Evolutionary conservation across 75 land plant genomes (phyloP).

Genomic region (Cunninghamia lanceolata): DNA sequence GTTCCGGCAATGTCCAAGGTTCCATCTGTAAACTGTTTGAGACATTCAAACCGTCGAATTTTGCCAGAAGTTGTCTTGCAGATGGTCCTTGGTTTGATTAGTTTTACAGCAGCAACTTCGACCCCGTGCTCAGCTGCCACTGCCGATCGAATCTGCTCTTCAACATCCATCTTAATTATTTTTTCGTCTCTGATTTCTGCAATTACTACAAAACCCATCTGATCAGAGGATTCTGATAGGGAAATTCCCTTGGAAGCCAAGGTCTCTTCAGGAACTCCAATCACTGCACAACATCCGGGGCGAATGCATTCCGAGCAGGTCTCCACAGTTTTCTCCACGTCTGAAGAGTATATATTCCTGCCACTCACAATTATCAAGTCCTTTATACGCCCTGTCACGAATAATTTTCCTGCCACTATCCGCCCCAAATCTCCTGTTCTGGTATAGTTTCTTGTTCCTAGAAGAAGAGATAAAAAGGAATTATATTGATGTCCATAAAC

Average conservation of each 20-base stretch:
- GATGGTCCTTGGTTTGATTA: slow-evolving; percentile 56
- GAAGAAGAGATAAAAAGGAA: background rate
- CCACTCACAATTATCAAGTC: slow-evolving; percentile 58
- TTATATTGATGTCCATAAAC: background rate
- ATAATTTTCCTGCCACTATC: slow-evolving; percentile 42
- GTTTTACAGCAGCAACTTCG: slow-evolving; percentile 36
- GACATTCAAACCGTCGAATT: slow-evolving; percentile 53
- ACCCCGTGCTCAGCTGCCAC: slow-evolving; percentile 63
- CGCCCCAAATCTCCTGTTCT: slow-evolving; percentile 57
- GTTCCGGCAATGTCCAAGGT: slow-evolving; percentile 24
- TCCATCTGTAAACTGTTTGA: slow-evolving; percentile 47
- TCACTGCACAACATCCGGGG: slow-evolving; percentile 64
- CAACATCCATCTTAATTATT: slow-evolving; percentile 18
- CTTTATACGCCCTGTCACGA: slow-evolving; percentile 59
- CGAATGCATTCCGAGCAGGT: slow-evolving; percentile 34
- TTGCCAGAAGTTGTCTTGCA: slow-evolving; percentile 63
- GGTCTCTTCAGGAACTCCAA: slow-evolving; percentile 50
- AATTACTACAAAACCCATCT: slow-evolving; percentile 51
- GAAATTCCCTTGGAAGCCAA: slow-evolving; percentile 34
- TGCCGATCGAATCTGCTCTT: slow-evolving; percentile 32
- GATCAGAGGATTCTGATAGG: slow-evolving; percentile 32
- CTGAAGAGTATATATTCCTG: slow-evolving; percentile 51
- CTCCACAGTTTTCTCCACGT: slow-evolving; percentile 61
- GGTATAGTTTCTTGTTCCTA: slow-evolving; percentile 28
- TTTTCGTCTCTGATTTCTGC: slow-evolving; percentile 51